phyloP scores from a whole-genome alignment of 441 rosid species.

The Arabidopsis hybrid region DNA sequence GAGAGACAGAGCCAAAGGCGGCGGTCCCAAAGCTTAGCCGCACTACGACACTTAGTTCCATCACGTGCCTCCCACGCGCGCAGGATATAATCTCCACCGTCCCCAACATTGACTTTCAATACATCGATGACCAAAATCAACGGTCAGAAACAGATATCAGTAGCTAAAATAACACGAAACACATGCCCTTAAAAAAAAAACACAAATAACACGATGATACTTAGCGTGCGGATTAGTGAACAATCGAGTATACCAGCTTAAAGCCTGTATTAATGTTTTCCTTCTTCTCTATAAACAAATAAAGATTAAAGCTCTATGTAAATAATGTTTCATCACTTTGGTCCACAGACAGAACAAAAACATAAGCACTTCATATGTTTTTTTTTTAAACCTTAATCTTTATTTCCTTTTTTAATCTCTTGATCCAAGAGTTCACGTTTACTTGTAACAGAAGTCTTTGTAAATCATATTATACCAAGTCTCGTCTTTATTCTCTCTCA shows the following conservation, averaged over 20 bases:
- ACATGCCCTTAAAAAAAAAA: slow-evolving; percentile 3
- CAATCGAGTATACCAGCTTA: slow-evolving; percentile 43
- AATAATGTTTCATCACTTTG: slow-evolving; percentile 37
- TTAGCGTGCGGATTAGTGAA: slow-evolving; percentile 48
- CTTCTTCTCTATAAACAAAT: neutral
- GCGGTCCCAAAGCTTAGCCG: slow-evolving; percentile 41
- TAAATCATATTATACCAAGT: slow-evolving; percentile 32
- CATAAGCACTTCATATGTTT: slow-evolving; percentile 23
- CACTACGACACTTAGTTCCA: slow-evolving; percentile 26
- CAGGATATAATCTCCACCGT: slow-evolving; percentile 13
- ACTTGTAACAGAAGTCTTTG: slow-evolving; percentile 48
- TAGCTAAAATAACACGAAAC: slow-evolving; percentile 27
- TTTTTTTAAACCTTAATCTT: neutral
- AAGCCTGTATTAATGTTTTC: slow-evolving; percentile 39
- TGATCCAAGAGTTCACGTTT: slow-evolving; percentile 49
- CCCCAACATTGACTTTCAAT: neutral
- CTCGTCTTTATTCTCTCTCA: slow-evolving; percentile 20
- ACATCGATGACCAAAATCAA: slow-evolving; percentile 20
- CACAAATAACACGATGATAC: slow-evolving; percentile 45
- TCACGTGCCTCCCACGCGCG: slow-evolving; percentile 42
- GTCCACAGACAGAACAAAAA: slow-evolving; percentile 43
- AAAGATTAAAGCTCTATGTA: slow-evolving; percentile 14
- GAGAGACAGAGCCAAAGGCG: slow-evolving; percentile 28
- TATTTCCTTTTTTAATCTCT: slow-evolving; percentile 33
- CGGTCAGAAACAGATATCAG: slow-evolving; percentile 2